phyloP scores from a whole-genome alignment of 2,329 filamentous ascomycete species.

The Bipolaris zeicola region DNA sequence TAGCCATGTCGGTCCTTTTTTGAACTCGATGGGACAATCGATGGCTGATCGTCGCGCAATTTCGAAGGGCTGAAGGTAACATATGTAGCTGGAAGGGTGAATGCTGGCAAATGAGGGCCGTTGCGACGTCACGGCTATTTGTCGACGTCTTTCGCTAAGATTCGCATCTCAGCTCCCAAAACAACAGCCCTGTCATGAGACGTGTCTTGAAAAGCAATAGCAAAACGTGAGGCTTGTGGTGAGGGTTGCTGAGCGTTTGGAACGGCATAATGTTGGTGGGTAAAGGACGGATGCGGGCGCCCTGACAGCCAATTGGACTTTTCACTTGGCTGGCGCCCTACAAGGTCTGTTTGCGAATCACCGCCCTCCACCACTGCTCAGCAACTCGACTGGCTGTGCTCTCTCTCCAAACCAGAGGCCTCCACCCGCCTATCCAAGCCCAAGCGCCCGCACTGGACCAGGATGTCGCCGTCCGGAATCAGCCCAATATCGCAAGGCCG shows the following conservation, averaged over 20 bases:
- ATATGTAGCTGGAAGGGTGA: slow-evolving; percentile 24
- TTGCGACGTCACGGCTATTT: slow-evolving; percentile 14
- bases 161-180: slow-evolving; percentile 34
- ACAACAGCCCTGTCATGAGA: slow-evolving; percentile 24
- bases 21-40: slow-evolving; percentile 16
- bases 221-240: slow-evolving; percentile 20
- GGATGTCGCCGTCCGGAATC: slow-evolving; percentile 35
- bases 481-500: slow-evolving; percentile 34
- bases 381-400: slow-evolving; percentile 41
- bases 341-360: slow-evolving; percentile 45
- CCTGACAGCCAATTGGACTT: slow-evolving; percentile 34
- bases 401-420: slow-evolving; percentile 30
- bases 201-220: slow-evolving; percentile 19
- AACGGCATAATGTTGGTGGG: slow-evolving; percentile 37
- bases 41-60: slow-evolving; percentile 24
- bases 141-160: slow-evolving; percentile 26
- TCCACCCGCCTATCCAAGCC: slow-evolving; percentile 42
- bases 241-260: slow-evolving; percentile 26
- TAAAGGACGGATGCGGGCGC: slow-evolving; percentile 30
- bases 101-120: slow-evolving; percentile 19
- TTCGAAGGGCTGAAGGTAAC: slow-evolving; percentile 17
- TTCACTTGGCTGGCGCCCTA: slow-evolving; percentile 33
- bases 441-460: slow-evolving; percentile 45
- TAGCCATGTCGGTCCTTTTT: slow-evolving; percentile 25
- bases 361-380: slow-evolving; percentile 34